A percentile compares a stretch with the other conserved stretches of the same genome.
These are phyloP conservation scores for Fusarium nygamai DNA, from an alignment of 2,329 filamentous ascomycete genomes.

Conservation along the genomic window DNA sequence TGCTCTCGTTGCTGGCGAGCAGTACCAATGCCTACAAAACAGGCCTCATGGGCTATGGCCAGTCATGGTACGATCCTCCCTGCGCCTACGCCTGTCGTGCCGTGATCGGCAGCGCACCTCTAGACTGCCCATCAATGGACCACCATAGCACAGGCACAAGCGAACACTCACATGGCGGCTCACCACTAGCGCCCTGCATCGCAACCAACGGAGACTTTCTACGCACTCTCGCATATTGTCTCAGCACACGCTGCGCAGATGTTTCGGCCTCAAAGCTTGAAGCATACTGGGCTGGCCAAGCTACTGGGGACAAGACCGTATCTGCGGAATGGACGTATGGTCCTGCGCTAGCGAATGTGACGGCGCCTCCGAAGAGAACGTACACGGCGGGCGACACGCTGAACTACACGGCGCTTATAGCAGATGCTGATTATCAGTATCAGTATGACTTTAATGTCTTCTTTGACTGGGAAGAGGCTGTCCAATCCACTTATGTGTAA, in stretches of 20 bases:
- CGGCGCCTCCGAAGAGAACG: background rate
- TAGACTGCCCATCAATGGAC: background rate
- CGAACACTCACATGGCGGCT: background rate
- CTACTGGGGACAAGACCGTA: background rate
- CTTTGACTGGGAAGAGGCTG: background rate
- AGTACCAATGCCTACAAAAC: background rate
- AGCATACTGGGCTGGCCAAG: background rate
- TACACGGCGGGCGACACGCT: accelerated
- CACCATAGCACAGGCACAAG: accelerated
- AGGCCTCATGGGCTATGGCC: background rate
- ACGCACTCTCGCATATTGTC: background rate
- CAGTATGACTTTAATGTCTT: background rate
- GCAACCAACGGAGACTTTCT: background rate
- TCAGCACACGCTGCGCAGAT: background rate
- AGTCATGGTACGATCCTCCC: background rate
- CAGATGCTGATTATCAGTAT: background rate
- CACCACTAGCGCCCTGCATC: background rate
- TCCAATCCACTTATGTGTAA: background rate
- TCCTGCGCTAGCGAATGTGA: background rate
- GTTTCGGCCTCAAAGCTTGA: accelerated
- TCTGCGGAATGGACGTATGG: background rate
- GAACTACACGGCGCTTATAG: background rate
- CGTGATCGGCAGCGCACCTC: background rate
- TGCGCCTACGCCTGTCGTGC: background rate
- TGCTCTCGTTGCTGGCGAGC: accelerated